Conservation (phyloP, 2,329 filamentous ascomycete species). For the Pyrenophora graminea region DNA sequence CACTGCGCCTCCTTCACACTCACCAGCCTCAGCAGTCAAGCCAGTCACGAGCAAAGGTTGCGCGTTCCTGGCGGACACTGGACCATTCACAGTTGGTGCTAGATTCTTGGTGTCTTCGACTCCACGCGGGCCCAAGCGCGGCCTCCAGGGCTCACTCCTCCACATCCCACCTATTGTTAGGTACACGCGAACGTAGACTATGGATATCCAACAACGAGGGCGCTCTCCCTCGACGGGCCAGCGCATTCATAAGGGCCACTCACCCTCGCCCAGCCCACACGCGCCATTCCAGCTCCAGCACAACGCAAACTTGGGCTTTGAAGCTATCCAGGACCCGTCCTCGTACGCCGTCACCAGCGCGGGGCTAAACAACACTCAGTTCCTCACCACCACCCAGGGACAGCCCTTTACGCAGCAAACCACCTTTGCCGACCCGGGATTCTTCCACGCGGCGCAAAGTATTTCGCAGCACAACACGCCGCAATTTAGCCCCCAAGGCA, state of each 20-base stretch:
- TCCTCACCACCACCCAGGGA: slow-evolving; percentile 54
- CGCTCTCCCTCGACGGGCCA: slow-evolving; percentile 66
- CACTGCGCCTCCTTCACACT: slow-evolving; percentile 35
- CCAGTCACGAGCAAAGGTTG: slow-evolving; percentile 21
- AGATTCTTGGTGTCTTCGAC: slow-evolving; percentile 11
- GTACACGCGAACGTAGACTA: slow-evolving; percentile 55
- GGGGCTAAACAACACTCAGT: slow-evolving; percentile 43
- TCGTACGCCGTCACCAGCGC: slow-evolving; percentile 37
- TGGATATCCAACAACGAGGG: slow-evolving; percentile 56
- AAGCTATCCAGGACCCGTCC: slow-evolving; percentile 50
- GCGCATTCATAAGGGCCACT: slow-evolving; percentile 68
- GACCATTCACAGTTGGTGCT: slow-evolving; percentile 30
- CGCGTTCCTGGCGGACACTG: slow-evolving; percentile 22
- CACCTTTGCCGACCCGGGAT: slow-evolving; percentile 48
- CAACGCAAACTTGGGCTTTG: slow-evolving; percentile 57
- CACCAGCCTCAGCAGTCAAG: slow-evolving; percentile 33
- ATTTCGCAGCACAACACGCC: slow-evolving; percentile 62
- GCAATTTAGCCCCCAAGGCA: slow-evolving; percentile 46
- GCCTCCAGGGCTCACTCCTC: slow-evolving; percentile 17
- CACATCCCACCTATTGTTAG: slow-evolving; percentile 33
- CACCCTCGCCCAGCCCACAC: slow-evolving; percentile 66
- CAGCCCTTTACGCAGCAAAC: slow-evolving; percentile 50
- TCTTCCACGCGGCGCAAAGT: slow-evolving; percentile 45
- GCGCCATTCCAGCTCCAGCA: slow-evolving; percentile 56
- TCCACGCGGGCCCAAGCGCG: slow-evolving; percentile 28